Evolutionary conservation across 2,329 filamentous ascomycete genomes (phyloP).

Genomic region (Coniochaeta sp.): DNA sequence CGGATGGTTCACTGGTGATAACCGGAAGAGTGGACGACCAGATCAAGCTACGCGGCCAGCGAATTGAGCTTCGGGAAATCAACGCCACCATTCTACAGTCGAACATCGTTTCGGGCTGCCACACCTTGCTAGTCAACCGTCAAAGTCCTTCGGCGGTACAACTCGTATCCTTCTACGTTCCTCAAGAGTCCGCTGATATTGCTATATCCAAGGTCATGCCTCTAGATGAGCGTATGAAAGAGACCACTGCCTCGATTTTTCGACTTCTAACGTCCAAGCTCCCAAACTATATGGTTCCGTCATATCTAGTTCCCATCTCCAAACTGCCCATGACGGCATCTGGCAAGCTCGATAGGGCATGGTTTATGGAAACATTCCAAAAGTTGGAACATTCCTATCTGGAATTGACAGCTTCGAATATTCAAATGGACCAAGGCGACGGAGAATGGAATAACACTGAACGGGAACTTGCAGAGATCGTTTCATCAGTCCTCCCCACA

Average conservation of each 20-base stretch:
- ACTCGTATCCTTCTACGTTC: conserved; percentile 64
- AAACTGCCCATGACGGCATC: conserved; percentile 63
- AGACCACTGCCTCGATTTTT: conserved; percentile 40
- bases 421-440: conserved; percentile 20
- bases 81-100: conserved; percentile 51
- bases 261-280: conserved; percentile 46
- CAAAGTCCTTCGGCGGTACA: conserved; percentile 34
- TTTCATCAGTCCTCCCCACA: conserved; percentile 42
- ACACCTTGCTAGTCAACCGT: conserved; percentile 49
- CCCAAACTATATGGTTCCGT: conserved; percentile 73
- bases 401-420: conserved; percentile 17
- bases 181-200: conserved; percentile 15
- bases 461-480: conserved; percentile 39
- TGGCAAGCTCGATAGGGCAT: conserved; percentile 62
- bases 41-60: conserved; percentile 72
- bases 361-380: conserved; percentile 41
- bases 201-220: conserved; percentile 28
- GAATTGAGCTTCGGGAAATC: conserved; percentile 73
- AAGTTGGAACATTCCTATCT: conserved; percentile 37
- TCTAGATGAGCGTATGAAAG: conserved; percentile 19
- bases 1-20: conserved; percentile 68
- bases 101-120: conserved; percentile 48
- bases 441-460: conserved; percentile 50
- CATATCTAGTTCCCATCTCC: conserved; percentile 62
- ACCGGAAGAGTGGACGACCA: conserved; percentile 70